A percentile compares a stretch with the other conserved stretches of the same genome.
Evolutionary conservation across 768 basidiomycete species (phyloP).

Genomic region (Mycena chlorophos): DNA sequence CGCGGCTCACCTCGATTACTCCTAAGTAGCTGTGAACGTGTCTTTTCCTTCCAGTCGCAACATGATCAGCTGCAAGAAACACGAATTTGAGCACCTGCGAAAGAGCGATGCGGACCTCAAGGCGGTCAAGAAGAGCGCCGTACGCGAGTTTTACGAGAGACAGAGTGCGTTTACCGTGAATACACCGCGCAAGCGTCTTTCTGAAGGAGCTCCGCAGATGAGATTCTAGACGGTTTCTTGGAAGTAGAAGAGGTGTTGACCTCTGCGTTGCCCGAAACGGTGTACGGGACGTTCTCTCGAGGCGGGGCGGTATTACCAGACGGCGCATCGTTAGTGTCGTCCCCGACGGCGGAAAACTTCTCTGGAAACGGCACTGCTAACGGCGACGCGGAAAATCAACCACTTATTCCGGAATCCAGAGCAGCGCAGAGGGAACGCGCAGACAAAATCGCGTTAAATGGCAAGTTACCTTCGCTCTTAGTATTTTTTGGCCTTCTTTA

Average conservation of each 20-base stretch:
- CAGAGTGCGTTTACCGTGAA: constrained; percentile 9
- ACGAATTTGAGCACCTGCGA: constrained; percentile 12
- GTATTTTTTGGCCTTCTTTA: not conserved
- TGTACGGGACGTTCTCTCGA: constrained; percentile 12
- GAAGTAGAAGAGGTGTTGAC: constrained; percentile 20
- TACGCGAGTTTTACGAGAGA: constrained; percentile 16
- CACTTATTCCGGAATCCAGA: constrained; percentile 12
- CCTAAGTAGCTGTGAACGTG: not conserved
- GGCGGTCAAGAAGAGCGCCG: constrained; percentile 9
- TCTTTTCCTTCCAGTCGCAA: constrained; percentile 3
- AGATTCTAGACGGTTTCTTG: constrained; percentile 16
- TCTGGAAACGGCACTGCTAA: no score
- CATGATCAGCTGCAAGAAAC: constrained; percentile 17
- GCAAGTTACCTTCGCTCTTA: not conserved
- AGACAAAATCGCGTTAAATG: constrained; percentile 21
- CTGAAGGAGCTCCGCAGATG: constrained; percentile 9
- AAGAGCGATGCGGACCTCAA: constrained; percentile 19
- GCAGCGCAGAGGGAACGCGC: constrained; percentile 16
- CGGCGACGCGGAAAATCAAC: constrained; percentile 15
- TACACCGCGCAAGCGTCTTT: not conserved
- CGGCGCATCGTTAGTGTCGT: constrained; percentile 2
- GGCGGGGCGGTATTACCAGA: constrained; percentile 4
- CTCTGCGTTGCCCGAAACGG: constrained; percentile 12
- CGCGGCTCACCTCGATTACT: no score
- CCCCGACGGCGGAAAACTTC: constrained; percentile 3